Percentiles rank a stretch among this genome's conserved stretches.
These are phyloP conservation scores for Hansenula lynferdii DNA, from an alignment of 1,139 yeast genomes.

Conservation along the genomic window DNA sequence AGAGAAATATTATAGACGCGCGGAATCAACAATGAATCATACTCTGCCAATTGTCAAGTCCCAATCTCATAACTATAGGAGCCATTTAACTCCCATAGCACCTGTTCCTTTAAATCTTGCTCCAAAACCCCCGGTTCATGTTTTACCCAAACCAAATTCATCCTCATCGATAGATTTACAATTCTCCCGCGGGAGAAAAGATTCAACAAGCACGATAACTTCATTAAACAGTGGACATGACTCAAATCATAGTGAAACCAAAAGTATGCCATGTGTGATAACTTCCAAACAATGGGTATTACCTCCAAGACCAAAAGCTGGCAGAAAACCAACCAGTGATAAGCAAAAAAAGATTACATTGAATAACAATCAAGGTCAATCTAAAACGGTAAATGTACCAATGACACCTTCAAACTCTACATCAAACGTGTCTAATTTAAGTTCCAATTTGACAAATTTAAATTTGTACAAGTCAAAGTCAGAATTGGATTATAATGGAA, in stretches of 20 bases:
- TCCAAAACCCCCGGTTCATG: constrained; percentile 16
- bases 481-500: constrained; percentile 4
- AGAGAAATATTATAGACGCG: too few relatives aligned
- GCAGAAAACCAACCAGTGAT: constrained; percentile 39
- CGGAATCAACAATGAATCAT: constrained; percentile 5
- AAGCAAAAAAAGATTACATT: constrained; percentile 8
- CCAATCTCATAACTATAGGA: constrained; percentile 8
- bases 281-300: constrained; percentile 59
- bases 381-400: neutral
- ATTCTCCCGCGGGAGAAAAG: too few relatives aligned
- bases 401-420: neutral
- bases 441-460: constrained; percentile 11
- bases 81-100: constrained; percentile 16
- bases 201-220: constrained; percentile 1
- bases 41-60: constrained; percentile 12
- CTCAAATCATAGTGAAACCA: neutral
- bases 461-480: constrained; percentile 12
- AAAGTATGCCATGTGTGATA: constrained; percentile 27
- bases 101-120: constrained; percentile 17
- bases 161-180: too few relatives aligned
- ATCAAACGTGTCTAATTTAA: constrained; percentile 10
- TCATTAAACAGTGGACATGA: neutral
- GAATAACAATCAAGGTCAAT: constrained; percentile 3
- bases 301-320: constrained; percentile 64
- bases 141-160: constrained; percentile 14